Conservation (phyloP, 2,329 filamentous ascomycete species). For the Tolypocladium pustulatum region DNA sequence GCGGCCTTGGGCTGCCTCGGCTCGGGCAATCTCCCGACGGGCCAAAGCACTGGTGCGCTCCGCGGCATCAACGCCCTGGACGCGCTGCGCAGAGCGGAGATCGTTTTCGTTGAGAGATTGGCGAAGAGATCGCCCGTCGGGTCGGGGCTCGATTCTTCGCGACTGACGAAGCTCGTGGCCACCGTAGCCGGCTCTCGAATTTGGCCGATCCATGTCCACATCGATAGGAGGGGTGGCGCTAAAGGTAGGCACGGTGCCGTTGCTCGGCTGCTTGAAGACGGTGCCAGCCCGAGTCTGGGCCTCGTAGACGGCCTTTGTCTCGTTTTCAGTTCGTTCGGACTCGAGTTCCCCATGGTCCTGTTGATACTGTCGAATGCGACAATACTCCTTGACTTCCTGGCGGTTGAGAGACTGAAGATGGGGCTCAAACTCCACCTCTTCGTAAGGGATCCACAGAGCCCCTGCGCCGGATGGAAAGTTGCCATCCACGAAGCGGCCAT, state of each 20-base stretch:
- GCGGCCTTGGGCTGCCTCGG: conserved; percentile 39
- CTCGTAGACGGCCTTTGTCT: conserved; percentile 39
- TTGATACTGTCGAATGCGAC: conserved; percentile 48
- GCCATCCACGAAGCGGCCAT: conserved; percentile 45
- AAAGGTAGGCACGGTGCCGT: conserved; percentile 9
- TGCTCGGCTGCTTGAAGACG: conserved; percentile 14
- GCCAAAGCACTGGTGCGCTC: conserved; percentile 40
- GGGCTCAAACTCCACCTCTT: conserved; percentile 48
- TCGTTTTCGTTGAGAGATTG: conserved; percentile 14
- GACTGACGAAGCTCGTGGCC: conserved; percentile 32
- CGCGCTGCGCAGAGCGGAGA: conserved; percentile 6
- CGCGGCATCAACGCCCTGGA: conserved; percentile 19
- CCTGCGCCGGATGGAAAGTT: conserved; percentile 52
- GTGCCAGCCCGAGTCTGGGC: conserved; percentile 33
- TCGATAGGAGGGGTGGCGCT: conserved; percentile 11
- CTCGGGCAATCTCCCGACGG: conserved; percentile 39
- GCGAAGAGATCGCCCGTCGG: conserved; percentile 16
- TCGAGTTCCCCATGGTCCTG: conserved; percentile 41
- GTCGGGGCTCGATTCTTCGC: conserved; percentile 27
- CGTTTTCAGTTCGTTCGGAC: conserved; percentile 38
- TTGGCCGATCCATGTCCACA: conserved; percentile 3
- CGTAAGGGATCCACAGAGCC: conserved; percentile 51
- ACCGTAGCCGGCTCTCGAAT: conserved; percentile 10
- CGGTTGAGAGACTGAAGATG: conserved; percentile 41
- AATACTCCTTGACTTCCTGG: conserved; percentile 53